These are phyloP conservation scores for Phytopythium litorale DNA, from an alignment of 352 stramenopile genomes.

Conservation along the genomic window DNA sequence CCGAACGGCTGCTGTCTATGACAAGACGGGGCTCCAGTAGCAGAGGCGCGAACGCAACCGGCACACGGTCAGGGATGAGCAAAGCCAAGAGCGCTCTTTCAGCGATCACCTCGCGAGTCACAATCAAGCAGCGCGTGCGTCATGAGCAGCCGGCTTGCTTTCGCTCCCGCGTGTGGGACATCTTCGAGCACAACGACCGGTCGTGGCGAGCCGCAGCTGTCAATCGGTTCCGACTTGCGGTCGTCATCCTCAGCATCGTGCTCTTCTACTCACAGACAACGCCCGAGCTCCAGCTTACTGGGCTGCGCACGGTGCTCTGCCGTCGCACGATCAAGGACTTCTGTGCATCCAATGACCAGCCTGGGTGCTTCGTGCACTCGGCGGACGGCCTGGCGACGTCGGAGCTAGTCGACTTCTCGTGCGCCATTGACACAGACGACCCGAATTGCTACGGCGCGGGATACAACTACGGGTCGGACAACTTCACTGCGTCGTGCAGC, in stretches of 20 bases:
- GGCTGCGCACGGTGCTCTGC: constrained; percentile 32
- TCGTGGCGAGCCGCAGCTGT: constrained; percentile 15
- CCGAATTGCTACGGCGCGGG: constrained; percentile 21
- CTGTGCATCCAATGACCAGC: constrained; percentile 21
- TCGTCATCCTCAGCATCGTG: constrained; percentile 38
- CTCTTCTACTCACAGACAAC: constrained; percentile 59
- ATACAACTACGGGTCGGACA: constrained; percentile 30
- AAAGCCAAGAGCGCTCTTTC: constrained; percentile 22
- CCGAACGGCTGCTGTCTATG: background rate
- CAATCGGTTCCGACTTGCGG: constrained; percentile 27
- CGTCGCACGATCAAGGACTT: constrained; percentile 34
- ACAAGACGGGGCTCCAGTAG: background rate
- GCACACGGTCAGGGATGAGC: constrained; percentile 8
- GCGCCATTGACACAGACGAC: constrained; percentile 11
- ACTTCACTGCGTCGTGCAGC: constrained; percentile 15
- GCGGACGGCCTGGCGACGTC: constrained; percentile 13
- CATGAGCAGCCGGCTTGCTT: constrained; percentile 24
- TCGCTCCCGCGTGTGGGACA: constrained; percentile 33
- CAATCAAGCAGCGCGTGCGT: constrained; percentile 15
- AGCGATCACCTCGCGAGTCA: constrained; percentile 14
- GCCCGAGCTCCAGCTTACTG: constrained; percentile 43
- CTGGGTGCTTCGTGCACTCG: constrained; percentile 35
- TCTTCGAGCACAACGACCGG: constrained; percentile 39
- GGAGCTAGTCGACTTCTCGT: constrained; percentile 25
- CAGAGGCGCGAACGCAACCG: background rate